Evolutionary conservation across 208 protist species (phyloP).

Genomic region (Crithidia brevicula): DNA sequence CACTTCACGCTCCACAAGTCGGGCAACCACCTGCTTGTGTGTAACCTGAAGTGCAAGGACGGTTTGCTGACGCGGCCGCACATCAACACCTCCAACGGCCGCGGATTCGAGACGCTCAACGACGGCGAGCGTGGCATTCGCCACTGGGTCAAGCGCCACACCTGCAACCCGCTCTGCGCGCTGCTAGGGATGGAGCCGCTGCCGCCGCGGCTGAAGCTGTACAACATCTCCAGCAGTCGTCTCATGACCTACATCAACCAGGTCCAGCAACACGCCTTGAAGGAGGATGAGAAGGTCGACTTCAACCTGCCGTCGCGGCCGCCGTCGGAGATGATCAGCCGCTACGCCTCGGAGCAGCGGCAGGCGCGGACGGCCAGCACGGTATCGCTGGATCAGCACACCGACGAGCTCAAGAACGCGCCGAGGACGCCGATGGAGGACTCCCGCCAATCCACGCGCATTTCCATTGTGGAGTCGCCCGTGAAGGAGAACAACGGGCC

Average conservation of each 20-base stretch:
- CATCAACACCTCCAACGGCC: conserved; percentile 35
- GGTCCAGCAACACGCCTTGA: conserved; percentile 26
- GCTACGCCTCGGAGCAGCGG: conserved; percentile 5
- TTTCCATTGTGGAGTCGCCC: conserved; percentile 2
- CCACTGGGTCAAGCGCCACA: conserved; percentile 34
- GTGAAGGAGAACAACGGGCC: neutral
- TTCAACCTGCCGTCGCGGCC: conserved; percentile 18
- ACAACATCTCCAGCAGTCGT: conserved; percentile 25
- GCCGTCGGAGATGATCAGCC: conserved; percentile 16
- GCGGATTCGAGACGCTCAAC: conserved; percentile 46
- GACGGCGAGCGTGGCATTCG: conserved; percentile 36
- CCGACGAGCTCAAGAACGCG: neutral
- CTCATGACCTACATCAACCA: conserved; percentile 29
- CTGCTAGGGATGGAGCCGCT: conserved; percentile 25
- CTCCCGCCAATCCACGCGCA: conserved; percentile 3
- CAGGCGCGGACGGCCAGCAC: neutral
- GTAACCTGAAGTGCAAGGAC: conserved; percentile 39
- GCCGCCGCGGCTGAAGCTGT: conserved; percentile 23
- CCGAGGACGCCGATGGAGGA: neutral
- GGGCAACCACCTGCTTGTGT: conserved; percentile 32
- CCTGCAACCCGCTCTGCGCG: conserved; percentile 34
- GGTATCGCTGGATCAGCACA: neutral
- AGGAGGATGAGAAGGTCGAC: conserved; percentile 8
- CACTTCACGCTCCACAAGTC: conserved; percentile 51
- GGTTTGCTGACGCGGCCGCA: conserved; percentile 47